phyloP scores from a whole-genome alignment of 495 filamentous ascomycete genomes.

The Penicillium argentinense region DNA sequence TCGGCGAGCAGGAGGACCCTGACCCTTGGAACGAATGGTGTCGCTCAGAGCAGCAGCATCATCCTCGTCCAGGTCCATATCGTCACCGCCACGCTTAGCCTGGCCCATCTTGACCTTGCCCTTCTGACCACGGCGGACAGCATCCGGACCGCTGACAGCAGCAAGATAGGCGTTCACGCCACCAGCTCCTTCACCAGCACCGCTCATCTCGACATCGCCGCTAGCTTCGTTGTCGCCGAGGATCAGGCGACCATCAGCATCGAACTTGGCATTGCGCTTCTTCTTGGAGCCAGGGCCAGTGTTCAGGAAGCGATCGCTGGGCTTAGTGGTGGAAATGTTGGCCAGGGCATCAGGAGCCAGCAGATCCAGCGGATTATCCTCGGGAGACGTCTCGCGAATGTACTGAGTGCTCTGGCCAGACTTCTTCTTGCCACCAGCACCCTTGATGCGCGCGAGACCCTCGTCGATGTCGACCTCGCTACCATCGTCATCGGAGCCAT shows the following conservation, averaged over 20 bases:
- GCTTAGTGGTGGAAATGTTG: constrained; percentile 89
- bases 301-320: constrained; percentile 54
- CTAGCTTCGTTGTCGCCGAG: constrained; percentile 55
- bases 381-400: constrained; percentile 78
- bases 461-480: constrained; percentile 58
- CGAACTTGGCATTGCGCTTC: constrained; percentile 63
- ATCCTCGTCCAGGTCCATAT: constrained; percentile 70
- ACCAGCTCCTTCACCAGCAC: constrained; percentile 45
- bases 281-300: constrained; percentile 40
- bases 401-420: constrained; percentile 64
- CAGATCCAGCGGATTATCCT: constrained; percentile 91
- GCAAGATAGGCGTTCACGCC: constrained; percentile 90
- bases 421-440: constrained; percentile 34
- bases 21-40: constrained; percentile 19
- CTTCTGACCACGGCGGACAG: constrained; percentile 73
- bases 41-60: constrained; percentile 28
- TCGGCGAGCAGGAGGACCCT: constrained; percentile 33
- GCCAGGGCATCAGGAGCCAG: constrained; percentile 84
- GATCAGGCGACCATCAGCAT: constrained; percentile 86
- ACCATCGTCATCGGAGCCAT: constrained; percentile 60
- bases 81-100: constrained; percentile 55
- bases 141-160: constrained; percentile 82
- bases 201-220: constrained; percentile 60
- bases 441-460: constrained; percentile 35
- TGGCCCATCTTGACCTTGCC: constrained; percentile 86